phyloP scores from a whole-genome alignment of 2,329 filamentous ascomycete genomes.

The Sodiomyces alkalinus region DNA sequence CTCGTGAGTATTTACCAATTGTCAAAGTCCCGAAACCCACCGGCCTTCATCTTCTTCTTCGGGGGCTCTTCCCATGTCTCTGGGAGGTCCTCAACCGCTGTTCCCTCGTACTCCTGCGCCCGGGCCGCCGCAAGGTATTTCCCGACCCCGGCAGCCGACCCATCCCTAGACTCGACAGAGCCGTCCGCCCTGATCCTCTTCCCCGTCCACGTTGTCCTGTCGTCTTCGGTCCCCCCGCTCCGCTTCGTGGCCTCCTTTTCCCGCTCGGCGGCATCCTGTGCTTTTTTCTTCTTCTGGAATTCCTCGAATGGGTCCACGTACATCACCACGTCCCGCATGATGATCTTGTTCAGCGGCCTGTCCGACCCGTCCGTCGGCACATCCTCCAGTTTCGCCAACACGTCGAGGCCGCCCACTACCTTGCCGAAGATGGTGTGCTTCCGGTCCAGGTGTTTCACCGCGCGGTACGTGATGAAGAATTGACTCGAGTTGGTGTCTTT shows the following conservation, averaged over 20 bases:
- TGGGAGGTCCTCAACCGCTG: slow-evolving; percentile 41
- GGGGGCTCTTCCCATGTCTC: slow-evolving; percentile 55
- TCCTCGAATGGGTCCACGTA: slow-evolving; percentile 94
- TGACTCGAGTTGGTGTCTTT: slow-evolving; percentile 95
- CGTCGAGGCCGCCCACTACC: slow-evolving; percentile 61
- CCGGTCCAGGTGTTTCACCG: slow-evolving; percentile 70
- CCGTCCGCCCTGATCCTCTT: slow-evolving; percentile 67
- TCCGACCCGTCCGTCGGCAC: slow-evolving; percentile 61
- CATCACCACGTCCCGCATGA: slow-evolving; percentile 69
- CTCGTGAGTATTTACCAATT: slow-evolving; percentile 74
- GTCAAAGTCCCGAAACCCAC: slow-evolving; percentile 92
- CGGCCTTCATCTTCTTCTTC: slow-evolving; percentile 65
- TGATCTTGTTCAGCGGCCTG: slow-evolving; percentile 61
- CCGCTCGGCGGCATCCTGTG: slow-evolving; percentile 42
- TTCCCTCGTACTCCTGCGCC: slow-evolving; percentile 21
- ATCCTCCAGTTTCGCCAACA: slow-evolving; percentile 62
- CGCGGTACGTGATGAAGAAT: slow-evolving; percentile 85
- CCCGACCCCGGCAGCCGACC: slow-evolving; percentile 39
- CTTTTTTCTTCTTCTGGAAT: slow-evolving; percentile 61
- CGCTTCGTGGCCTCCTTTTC: slow-evolving; percentile 45
- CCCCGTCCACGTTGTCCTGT: slow-evolving; percentile 88
- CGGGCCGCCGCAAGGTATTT: slow-evolving; percentile 63
- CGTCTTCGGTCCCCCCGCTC: slow-evolving; percentile 66
- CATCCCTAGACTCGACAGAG: slow-evolving; percentile 36
- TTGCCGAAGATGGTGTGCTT: slow-evolving; percentile 97